phyloP scores from a whole-genome alignment of 1,284 basidiomycete genomes.

The Cutaneotrichosporon cavernicola region DNA sequence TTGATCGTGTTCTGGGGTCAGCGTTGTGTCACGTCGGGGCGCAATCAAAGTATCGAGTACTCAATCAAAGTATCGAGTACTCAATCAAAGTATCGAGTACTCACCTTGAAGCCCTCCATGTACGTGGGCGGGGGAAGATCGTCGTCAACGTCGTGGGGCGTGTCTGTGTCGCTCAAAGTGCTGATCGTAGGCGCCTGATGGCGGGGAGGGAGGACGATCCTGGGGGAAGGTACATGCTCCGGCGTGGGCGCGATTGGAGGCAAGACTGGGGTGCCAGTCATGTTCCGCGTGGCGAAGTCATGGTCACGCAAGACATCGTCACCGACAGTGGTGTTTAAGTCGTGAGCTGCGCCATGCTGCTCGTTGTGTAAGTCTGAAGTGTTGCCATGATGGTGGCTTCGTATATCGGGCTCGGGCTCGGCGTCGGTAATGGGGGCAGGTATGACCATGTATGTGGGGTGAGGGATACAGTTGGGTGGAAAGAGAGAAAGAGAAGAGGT shows the following conservation, averaged over 20 bases:
- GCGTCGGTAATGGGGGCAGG: slow-evolving; percentile 20
- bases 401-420: slow-evolving; percentile 32
- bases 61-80: too few species aligned
- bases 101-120: slow-evolving; percentile 22
- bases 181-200: slow-evolving; percentile 5
- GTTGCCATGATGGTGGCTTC: slow-evolving; percentile 21
- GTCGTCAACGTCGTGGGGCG: background rate
- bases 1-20: slow-evolving; percentile 40
- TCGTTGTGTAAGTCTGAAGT: background rate
- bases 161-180: slow-evolving; percentile 13
- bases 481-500: slow-evolving; percentile 2
- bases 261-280: slow-evolving; percentile 2
- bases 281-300: slow-evolving; percentile 11
- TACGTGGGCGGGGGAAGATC: slow-evolving; percentile 13
- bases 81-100: background rate
- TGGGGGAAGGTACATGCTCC: background rate
- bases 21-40: background rate
- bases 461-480: slow-evolving; percentile 1
- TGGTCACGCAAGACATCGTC: slow-evolving; percentile 2
- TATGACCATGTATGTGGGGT: slow-evolving; percentile 22
- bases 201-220: background rate
- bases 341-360: background rate
- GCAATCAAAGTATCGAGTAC: background rate
- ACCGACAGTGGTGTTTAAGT: background rate
- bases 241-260: slow-evolving; percentile 9